Evolutionary conservation across 2,329 filamentous ascomycete species (phyloP).

Genomic region (Fusarium duplospermum): DNA sequence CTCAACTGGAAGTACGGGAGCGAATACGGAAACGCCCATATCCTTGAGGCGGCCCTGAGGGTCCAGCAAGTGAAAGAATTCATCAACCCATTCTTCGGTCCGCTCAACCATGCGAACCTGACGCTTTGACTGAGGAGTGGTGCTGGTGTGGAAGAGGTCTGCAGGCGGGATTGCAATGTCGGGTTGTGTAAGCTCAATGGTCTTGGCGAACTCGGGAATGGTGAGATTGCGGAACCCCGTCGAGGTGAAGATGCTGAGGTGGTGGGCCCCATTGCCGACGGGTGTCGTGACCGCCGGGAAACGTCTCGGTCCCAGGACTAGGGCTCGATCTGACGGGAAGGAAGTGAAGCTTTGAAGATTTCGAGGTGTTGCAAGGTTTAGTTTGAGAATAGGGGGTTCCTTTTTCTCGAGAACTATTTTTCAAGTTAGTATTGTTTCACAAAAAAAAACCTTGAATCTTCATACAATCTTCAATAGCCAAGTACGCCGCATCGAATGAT

Average conservation of each 20-base stretch:
- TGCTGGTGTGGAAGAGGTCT: conserved; percentile 69
- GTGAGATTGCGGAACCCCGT: conserved; percentile 83
- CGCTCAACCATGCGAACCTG: conserved; percentile 86
- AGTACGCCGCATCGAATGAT: conserved; percentile 76
- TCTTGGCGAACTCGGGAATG: conserved; percentile 75
- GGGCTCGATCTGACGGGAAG: conserved; percentile 71
- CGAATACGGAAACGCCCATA: conserved; percentile 62
- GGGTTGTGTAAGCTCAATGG: conserved; percentile 73
- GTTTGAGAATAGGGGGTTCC: conserved; percentile 62
- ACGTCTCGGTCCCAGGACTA: conserved; percentile 82
- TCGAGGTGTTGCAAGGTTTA: conserved; percentile 56
- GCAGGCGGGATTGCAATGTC: conserved; percentile 85
- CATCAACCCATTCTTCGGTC: conserved; percentile 83
- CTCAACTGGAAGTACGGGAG: conserved; percentile 79
- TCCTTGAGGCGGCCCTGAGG: conserved; percentile 43
- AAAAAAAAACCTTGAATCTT: conserved; percentile 6
- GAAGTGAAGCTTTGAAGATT: conserved; percentile 82
- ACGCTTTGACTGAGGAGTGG: conserved; percentile 74
- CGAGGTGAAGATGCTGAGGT: conserved; percentile 84
- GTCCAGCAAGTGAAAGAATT: conserved; percentile 64
- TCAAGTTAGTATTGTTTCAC: conserved; percentile 5
- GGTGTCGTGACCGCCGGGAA: conserved; percentile 80
- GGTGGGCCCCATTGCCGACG: conserved; percentile 75
- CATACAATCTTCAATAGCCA: conserved; percentile 94
- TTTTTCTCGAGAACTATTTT: conserved; percentile 66